phyloP scores from a whole-genome alignment of 192 early-diverging fungal genomes.

The Phlyctochytrium planicorne region DNA sequence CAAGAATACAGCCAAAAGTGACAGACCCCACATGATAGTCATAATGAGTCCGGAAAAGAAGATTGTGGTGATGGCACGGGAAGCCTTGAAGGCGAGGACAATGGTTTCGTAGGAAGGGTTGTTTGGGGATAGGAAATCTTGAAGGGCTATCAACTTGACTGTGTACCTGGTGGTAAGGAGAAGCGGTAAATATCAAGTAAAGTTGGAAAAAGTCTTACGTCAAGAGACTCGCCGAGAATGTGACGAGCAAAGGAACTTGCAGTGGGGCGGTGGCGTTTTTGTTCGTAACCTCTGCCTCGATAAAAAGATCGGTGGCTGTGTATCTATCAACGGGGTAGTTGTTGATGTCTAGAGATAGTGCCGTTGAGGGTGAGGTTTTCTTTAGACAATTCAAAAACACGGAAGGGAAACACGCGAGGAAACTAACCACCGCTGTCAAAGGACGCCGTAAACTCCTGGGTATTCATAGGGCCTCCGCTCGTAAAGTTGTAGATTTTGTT shows the following conservation, averaged over 20 bases:
- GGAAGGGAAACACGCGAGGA: too few species aligned
- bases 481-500: not conserved
- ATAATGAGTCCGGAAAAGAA: constrained; percentile 27
- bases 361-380: too few species aligned
- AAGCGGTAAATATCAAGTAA: too few species aligned
- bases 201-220: constrained; percentile 5
- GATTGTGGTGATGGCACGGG: constrained; percentile 9
- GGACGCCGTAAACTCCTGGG: not conserved
- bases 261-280: not conserved
- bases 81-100: not conserved
- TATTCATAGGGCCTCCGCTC: not conserved
- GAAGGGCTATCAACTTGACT: too few species aligned
- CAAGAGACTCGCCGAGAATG: constrained; percentile 4
- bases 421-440: not conserved
- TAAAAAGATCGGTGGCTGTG: not conserved
- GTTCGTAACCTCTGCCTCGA: not conserved
- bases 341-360: too few species aligned
- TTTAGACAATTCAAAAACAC: not conserved
- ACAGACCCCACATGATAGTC: constrained; percentile 26
- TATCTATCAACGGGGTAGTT: constrained; percentile 5
- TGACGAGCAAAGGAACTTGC: not conserved
- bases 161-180: too few species aligned
- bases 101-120: too few species aligned
- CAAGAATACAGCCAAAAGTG: constrained; percentile 16
- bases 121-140: too few species aligned